These are phyloP conservation scores for Hericium alpestre DNA, from an alignment of 768 basidiomycete genomes.

Conservation along the genomic window DNA sequence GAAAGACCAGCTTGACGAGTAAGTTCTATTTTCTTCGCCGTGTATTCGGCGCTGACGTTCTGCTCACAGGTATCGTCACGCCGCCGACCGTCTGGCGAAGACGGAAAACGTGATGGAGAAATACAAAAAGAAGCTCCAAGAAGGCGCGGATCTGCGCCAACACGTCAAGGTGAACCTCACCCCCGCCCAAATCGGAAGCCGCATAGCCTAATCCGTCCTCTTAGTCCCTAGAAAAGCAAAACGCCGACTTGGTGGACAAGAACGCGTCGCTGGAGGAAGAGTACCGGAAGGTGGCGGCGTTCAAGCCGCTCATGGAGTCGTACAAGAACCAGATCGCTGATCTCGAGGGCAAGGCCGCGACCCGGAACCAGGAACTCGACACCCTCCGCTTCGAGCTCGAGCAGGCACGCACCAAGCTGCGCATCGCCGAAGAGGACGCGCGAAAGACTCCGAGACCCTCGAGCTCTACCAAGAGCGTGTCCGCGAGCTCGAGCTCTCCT, in stretches of 20 bases:
- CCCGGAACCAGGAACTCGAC: conserved; percentile 62
- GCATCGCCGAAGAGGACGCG: conserved; percentile 59
- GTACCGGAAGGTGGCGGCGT: conserved; percentile 73
- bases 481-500: conserved; percentile 71
- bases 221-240: conserved; percentile 85
- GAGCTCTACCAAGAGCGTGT: conserved; percentile 87
- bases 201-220: neutral
- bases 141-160: conserved; percentile 81
- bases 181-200: conserved; percentile 1
- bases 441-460: conserved; percentile 73
- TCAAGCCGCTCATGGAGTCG: conserved; percentile 84
- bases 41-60: neutral
- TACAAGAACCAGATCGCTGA: conserved; percentile 82
- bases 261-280: conserved; percentile 91
- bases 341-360: conserved; percentile 61
- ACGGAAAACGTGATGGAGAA: conserved; percentile 98
- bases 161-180: conserved; percentile 56
- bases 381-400: conserved; percentile 67
- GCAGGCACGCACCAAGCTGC: conserved; percentile 58
- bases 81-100: conserved; percentile 85
- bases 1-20: conserved; percentile 96
- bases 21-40: conserved; percentile 16
- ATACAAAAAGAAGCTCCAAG: conserved; percentile 96
- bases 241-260: conserved; percentile 82
- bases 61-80: conserved; percentile 67